Conservation (phyloP, 2,329 filamentous ascomycete genomes). For the Dendryphion nanum region DNA sequence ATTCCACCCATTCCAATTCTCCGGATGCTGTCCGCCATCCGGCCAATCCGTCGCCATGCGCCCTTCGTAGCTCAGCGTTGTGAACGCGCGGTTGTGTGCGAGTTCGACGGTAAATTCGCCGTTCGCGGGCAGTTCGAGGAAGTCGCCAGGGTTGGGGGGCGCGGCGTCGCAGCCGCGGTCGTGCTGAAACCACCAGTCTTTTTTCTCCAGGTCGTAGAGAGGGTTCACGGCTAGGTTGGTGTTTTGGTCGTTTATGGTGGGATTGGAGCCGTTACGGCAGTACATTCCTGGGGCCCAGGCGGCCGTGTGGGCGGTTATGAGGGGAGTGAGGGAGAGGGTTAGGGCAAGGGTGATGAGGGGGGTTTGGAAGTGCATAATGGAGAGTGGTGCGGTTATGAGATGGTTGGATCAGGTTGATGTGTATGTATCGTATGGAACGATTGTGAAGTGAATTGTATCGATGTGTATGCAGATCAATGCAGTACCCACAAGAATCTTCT, state of each 20-base stretch:
- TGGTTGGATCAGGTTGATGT: neutral
- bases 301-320: conserved; percentile 36
- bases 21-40: conserved; percentile 47
- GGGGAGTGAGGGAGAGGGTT: conserved; percentile 7
- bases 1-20: conserved; percentile 45
- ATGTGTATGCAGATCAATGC: conserved; percentile 5
- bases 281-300: conserved; percentile 44
- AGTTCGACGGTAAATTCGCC: conserved; percentile 51
- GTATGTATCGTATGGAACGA: neutral
- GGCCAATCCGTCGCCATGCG: conserved; percentile 44
- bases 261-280: conserved; percentile 34
- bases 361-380: too few relatives aligned
- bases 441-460: neutral
- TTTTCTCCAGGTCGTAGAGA: conserved; percentile 45
- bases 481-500: too few relatives aligned
- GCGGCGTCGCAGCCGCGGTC: conserved; percentile 48
- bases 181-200: conserved; percentile 54
- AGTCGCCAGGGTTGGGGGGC: conserved; percentile 35
- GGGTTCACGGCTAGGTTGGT: conserved; percentile 49
- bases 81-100: conserved; percentile 51
- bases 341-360: too few relatives aligned
- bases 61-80: conserved; percentile 48
- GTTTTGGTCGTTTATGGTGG: conserved; percentile 40
- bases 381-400: conserved; percentile 13
- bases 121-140: conserved; percentile 50